phyloP scores from a whole-genome alignment of 345 rosid species.

The Ricinus communis region DNA sequence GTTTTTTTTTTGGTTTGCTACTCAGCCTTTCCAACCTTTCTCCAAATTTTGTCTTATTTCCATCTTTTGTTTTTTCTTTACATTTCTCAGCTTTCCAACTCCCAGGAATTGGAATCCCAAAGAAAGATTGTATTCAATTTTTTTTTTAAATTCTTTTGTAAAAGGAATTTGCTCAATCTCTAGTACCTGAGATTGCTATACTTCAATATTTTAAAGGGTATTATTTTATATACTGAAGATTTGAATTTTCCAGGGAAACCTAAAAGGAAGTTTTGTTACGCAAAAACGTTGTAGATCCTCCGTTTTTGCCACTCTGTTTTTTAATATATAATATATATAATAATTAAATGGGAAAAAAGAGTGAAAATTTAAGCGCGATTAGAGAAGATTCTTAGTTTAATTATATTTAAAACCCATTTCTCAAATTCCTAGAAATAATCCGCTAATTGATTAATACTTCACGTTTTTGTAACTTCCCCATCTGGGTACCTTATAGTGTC shows the following conservation, averaged over 20 bases:
- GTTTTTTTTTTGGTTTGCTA: too few species aligned
- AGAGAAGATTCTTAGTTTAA: not conserved
- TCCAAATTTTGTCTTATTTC: too few species aligned
- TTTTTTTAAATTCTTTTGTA: too few species aligned
- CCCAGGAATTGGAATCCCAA: too few species aligned
- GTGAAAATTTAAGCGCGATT: not conserved
- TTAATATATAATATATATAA: not conserved
- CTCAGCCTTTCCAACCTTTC: too few species aligned
- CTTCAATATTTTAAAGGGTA: too few species aligned
- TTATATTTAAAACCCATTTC: not conserved
- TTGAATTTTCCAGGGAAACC: not conserved
- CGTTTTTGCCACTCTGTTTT: not conserved
- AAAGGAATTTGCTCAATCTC: too few species aligned
- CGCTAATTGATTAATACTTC: not conserved
- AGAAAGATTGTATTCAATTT: too few species aligned
- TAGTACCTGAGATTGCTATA: too few species aligned
- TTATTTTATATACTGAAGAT: not conserved
- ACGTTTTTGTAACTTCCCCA: not conserved
- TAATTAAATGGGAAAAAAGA: not conserved
- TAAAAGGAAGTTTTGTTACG: not conserved
- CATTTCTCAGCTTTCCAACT: too few species aligned
- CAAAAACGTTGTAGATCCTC: slow-evolving; percentile 1
- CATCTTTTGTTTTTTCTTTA: too few species aligned
- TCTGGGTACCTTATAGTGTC: not conserved
- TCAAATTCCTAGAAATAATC: not conserved